Base-by-base conservation (phyloP, 2,329 filamentous ascomycete species). In the Byssochlamys sp. region DNA sequence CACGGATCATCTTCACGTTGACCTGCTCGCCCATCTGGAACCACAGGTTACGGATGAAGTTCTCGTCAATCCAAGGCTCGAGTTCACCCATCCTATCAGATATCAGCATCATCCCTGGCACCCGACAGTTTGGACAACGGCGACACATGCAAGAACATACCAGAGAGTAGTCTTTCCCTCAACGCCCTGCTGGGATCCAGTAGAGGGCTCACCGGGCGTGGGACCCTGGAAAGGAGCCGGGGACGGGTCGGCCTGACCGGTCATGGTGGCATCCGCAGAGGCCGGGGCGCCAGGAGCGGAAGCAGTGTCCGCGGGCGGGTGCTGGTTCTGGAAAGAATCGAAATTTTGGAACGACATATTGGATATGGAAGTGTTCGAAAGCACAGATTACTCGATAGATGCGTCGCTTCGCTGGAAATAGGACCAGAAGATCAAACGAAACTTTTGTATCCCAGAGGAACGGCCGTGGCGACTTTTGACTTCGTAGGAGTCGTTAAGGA, bases 1-100 rank as follows among this genome's bases (percentile, higher is more conserved):
- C 94, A 64, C 94, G 90, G 69, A 99, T 99, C 83, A 99, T 96
- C 84, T 99, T 99, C 67, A 99, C 94, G 68, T 96, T 96, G 68
- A 99, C 94, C 62, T 86, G 86, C 77, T 97, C 94, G 65, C 89
- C 91, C 78, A 96, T 89, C 67, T 91, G 86, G 69, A 90, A 95
- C 83, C 90, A 97, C 52, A 97, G 85, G 66, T 89, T 94, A 77
- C 95, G 91, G 71, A 99, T 89, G 75, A 97, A 99, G 77, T 92
- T 95, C 80, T 99, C 94, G 68, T 99, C 94, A 78, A 99, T 97
- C 94, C 94, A 99, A 28, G 91, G 90, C 76, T 97, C 92, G 62
- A 99, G 87, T 75, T 99, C 94, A 66, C 94, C 94, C 94, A 99
- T 99, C 92, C 91, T 96, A 61, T 25, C 58, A 53, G 27, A 45